Evolutionary conservation across 73 alveolate genomes (phyloP).

Genomic region (Blepharisma japonicum): DNA sequence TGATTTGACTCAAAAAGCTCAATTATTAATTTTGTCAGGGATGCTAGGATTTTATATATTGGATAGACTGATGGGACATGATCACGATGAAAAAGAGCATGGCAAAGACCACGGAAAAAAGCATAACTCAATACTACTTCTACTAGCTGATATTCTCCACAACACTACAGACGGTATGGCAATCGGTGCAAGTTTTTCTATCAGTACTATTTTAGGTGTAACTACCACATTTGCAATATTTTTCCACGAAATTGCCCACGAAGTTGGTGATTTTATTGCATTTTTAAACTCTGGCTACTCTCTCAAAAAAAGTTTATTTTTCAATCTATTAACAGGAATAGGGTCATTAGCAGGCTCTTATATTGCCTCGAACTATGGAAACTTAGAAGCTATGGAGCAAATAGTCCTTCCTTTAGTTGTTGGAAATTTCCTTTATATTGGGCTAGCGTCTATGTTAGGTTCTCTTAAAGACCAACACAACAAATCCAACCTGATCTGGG

Average conservation of each 20-base stretch:
- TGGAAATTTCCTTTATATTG: conserved; percentile 11
- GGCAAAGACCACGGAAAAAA: conserved; percentile 37
- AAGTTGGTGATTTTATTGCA: conserved; percentile 85
- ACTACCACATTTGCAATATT: conserved; percentile 89
- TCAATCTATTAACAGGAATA: conserved; percentile 45
- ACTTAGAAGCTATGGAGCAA: background rate
- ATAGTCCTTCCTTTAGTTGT: conserved; percentile 11
- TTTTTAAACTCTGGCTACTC: conserved; percentile 46
- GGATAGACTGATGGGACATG: conserved; percentile 30
- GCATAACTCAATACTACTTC: conserved; percentile 58
- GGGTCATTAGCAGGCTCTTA: conserved; percentile 57
- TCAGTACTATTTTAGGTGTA: conserved; percentile 67
- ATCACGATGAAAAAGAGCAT: conserved; percentile 25
- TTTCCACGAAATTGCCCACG: conserved; percentile 98
- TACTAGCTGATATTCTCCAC: conserved; percentile 92
- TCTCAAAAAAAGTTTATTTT: conserved; percentile 36
- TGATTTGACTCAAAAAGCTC: background rate
- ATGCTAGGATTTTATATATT: conserved; percentile 24
- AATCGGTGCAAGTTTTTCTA: conserved; percentile 85
- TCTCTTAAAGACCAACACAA: background rate
- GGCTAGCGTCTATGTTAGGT: background rate
- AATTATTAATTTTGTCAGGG: conserved; percentile 28
- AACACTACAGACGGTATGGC: conserved; percentile 97
- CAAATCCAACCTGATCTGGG: background rate
- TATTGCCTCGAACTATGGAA: conserved; percentile 21